Evolutionary conservation across 352 stramenopile species (phyloP).

Genomic region (Phytophthora cactorum): DNA sequence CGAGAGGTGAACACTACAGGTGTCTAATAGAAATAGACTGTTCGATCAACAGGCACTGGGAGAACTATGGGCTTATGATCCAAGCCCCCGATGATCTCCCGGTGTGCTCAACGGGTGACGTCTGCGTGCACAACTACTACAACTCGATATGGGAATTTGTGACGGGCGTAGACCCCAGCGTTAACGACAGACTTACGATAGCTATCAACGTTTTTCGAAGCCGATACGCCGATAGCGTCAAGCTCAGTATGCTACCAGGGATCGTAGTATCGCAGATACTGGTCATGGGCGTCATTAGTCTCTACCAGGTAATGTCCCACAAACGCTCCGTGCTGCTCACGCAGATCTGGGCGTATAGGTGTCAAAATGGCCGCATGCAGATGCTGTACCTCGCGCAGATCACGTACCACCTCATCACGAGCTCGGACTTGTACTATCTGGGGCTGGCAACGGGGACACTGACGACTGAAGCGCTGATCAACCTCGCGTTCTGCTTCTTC

Average conservation of each 20-base stretch:
- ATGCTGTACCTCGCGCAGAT: slow-evolving; percentile 25
- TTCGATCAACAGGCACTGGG: slow-evolving; percentile 11
- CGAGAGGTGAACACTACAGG: slow-evolving; percentile 15
- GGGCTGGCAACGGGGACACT: slow-evolving; percentile 22
- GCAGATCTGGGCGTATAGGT: slow-evolving; percentile 30
- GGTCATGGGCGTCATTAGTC: slow-evolving; percentile 25
- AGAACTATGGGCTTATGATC: slow-evolving; percentile 24
- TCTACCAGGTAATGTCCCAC: slow-evolving; percentile 34
- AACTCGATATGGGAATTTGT: slow-evolving; percentile 25
- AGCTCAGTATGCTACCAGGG: slow-evolving; percentile 21
- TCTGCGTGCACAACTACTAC: slow-evolving; percentile 33
- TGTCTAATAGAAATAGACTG: slow-evolving; percentile 16
- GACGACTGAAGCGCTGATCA: slow-evolving; percentile 16
- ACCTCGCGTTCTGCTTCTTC: slow-evolving; percentile 17
- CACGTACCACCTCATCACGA: slow-evolving; percentile 26
- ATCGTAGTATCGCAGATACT: slow-evolving; percentile 30
- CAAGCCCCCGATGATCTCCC: slow-evolving; percentile 18
- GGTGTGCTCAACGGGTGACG: slow-evolving; percentile 15
- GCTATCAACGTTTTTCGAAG: slow-evolving; percentile 18
- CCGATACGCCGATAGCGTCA: slow-evolving; percentile 18
- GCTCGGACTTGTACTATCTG: slow-evolving; percentile 30
- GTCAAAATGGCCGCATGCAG: slow-evolving; percentile 25
- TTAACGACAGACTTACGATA: not conserved
- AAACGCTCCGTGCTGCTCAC: slow-evolving; percentile 26
- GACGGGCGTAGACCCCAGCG: not conserved